These are phyloP conservation scores for Byssochlamys sp. DNA, from an alignment of 2,329 filamentous ascomycete species.

Conservation along the genomic window DNA sequence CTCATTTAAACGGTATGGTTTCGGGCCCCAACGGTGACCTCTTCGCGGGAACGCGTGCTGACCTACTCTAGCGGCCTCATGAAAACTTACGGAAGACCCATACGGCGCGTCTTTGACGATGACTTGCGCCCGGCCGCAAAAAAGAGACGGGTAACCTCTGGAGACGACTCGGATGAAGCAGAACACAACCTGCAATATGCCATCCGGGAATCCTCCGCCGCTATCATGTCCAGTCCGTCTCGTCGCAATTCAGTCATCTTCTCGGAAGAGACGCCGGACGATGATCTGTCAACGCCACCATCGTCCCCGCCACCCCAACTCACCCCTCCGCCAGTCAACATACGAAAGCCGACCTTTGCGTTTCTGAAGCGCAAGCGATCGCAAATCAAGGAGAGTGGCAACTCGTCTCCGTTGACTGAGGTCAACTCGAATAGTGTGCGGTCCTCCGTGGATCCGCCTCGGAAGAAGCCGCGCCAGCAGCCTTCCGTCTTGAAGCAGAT, in stretches of 20 bases:
- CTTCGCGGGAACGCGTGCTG: background rate
- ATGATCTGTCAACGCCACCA: conserved; percentile 41
- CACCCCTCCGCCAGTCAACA: conserved; percentile 33
- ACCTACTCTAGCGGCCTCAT: conserved; percentile 35
- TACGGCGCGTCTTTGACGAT: conserved; percentile 40
- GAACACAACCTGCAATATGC: conserved; percentile 39
- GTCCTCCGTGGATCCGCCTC: conserved; percentile 28
- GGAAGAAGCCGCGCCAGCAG: conserved; percentile 21
- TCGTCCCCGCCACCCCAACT: conserved; percentile 42
- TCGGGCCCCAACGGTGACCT: conserved; percentile 4
- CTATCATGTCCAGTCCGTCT: conserved; percentile 37
- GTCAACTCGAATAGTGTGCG: conserved; percentile 37
- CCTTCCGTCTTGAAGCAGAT: conserved; percentile 44
- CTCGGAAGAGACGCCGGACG: conserved; percentile 34
- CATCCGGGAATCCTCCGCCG: conserved; percentile 39
- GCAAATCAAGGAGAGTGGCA: conserved; percentile 17
- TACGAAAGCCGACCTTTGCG: conserved; percentile 42
- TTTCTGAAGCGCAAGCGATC: conserved; percentile 40
- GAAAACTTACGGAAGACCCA: conserved; percentile 41
- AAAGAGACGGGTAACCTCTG: conserved; percentile 34
- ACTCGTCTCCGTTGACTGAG: conserved; percentile 34
- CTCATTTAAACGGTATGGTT: conserved; percentile 39
- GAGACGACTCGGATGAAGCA: conserved; percentile 31
- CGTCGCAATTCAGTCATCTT: conserved; percentile 37
- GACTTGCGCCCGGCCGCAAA: conserved; percentile 34